Base-by-base conservation (phyloP, 2,329 filamentous ascomycete species). In the Botrytis medusae region DNA sequence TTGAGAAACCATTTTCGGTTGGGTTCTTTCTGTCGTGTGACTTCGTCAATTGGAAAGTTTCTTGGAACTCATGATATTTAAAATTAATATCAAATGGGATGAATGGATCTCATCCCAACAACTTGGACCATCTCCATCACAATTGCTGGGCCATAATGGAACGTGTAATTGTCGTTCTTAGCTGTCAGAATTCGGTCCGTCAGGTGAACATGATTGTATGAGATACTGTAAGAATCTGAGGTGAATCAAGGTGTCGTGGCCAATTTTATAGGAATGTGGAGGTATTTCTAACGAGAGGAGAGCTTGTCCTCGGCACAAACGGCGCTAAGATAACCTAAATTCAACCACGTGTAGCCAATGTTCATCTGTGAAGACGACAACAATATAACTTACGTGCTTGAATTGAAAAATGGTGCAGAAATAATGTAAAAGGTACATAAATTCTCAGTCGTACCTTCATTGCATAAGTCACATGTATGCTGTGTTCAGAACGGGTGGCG, bases 51-150 rank as follows among this genome's bases (percentile, higher is more conserved):
- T 68, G 48, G 32, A 29, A 32, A 6, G 65, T 68, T 42, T 29
- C 48, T 42, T 57, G 37, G 65, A 44, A 42, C 25, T 68, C 10
- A 12, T 57, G 34, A 57, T 68, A 57, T 57, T 42, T 57, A 4
- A 37, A 22, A 10, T 29, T 42, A 22, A 57, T 68, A 68, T 42
- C 65, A 68, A 57, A 57, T 68, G 25, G 54, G 65, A 18, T 57
- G 65, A 68, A 57, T 14, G 48, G 48, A 68, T 68, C 65, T 68
- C 48, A 68, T 68, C 65, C 65, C 65, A 57, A 68, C 65, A 68
- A 68, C 65, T 57, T 68, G 65, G 65, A 68, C 32, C 65, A 42
- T 57, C 34, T 40, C 57, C 65, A 57, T 57, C 65, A 57, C 51
- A 18, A 54, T 54, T 22, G 60, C 46, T 57, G 48, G 34, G 48